Conservation (phyloP, 352 stramenopile species). For the Pilasporangium apinafurcum region DNA sequence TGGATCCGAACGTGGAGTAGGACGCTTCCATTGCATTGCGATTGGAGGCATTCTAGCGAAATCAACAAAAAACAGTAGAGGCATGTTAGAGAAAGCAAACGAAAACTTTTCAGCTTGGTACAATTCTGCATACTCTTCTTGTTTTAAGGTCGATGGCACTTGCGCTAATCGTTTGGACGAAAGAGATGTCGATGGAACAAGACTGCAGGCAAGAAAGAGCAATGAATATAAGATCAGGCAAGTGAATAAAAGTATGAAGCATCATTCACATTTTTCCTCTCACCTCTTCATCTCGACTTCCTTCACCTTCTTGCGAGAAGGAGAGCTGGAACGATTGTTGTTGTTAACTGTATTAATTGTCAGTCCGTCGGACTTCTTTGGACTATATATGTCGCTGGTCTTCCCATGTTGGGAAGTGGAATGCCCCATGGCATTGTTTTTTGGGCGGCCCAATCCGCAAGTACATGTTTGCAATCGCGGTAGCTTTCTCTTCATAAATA, state of each 20-base stretch:
- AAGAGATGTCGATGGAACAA: background rate
- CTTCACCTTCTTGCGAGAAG: slow-evolving; percentile 6
- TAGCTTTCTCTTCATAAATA: slow-evolving; percentile 51
- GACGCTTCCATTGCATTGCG: slow-evolving; percentile 57
- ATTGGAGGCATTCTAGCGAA: slow-evolving; percentile 47
- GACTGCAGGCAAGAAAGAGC: slow-evolving; percentile 1
- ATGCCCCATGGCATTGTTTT: no score
- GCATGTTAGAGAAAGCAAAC: no score
- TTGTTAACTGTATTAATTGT: background rate
- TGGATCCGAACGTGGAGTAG: slow-evolving; percentile 7
- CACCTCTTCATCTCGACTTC: slow-evolving; percentile 9
- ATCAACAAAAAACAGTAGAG: background rate
- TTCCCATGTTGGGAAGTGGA: slow-evolving; percentile 1
- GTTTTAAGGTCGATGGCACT: slow-evolving; percentile 3
- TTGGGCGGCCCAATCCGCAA: no score
- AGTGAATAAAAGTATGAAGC: no score
- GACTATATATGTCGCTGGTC: slow-evolving; percentile 3
- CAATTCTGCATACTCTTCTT: slow-evolving; percentile 23
- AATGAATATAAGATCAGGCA: background rate
- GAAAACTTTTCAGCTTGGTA: background rate
- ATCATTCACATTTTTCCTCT: no score
- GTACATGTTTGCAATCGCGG: slow-evolving; percentile 11
- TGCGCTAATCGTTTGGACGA: slow-evolving; percentile 4
- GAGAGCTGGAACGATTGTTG: no score
- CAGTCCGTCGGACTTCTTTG: slow-evolving; percentile 8